Evolutionary conservation across 176 grass and related monocot species (phyloP).

Genomic region (Carex kokanica): DNA sequence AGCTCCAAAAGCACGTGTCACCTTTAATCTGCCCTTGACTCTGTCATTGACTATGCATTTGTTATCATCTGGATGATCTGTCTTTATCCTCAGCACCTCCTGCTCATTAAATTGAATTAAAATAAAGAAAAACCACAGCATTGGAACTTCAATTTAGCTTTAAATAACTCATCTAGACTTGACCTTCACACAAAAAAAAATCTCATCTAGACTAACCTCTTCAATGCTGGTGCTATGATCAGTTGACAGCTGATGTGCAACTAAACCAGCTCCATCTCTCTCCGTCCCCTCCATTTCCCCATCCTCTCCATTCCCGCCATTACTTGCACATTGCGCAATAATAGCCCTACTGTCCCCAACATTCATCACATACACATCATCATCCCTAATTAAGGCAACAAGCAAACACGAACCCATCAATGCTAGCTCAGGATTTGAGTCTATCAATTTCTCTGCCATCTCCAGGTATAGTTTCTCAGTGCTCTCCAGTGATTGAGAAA

Average conservation of each 20-base stretch:
- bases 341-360: slow-evolving; percentile 84
- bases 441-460: slow-evolving; percentile 67
- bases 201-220: slow-evolving; percentile 44
- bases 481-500: slow-evolving; percentile 44
- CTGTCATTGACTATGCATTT: slow-evolving; percentile 83
- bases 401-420: slow-evolving; percentile 85
- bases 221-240: slow-evolving; percentile 84
- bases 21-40: slow-evolving; percentile 86
- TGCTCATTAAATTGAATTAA: slow-evolving; percentile 28
- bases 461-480: slow-evolving; percentile 61
- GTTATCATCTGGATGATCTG: slow-evolving; percentile 78
- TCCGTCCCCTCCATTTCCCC: slow-evolving; percentile 43
- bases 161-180: background rate
- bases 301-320: slow-evolving; percentile 32
- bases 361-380: slow-evolving; percentile 97
- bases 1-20: slow-evolving; percentile 87
- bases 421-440: slow-evolving; percentile 71
- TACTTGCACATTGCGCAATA: slow-evolving; percentile 47
- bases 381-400: slow-evolving; percentile 66
- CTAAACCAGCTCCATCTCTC: slow-evolving; percentile 35
- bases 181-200: too few species aligned
- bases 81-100: slow-evolving; percentile 82
- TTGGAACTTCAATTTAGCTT: background rate
- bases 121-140: background rate
- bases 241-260: slow-evolving; percentile 63